Percentiles rank a stretch among this genome's conserved stretches.
phyloP scores from a whole-genome alignment of 179 eudicot species.

The Silene noctiflora region DNA sequence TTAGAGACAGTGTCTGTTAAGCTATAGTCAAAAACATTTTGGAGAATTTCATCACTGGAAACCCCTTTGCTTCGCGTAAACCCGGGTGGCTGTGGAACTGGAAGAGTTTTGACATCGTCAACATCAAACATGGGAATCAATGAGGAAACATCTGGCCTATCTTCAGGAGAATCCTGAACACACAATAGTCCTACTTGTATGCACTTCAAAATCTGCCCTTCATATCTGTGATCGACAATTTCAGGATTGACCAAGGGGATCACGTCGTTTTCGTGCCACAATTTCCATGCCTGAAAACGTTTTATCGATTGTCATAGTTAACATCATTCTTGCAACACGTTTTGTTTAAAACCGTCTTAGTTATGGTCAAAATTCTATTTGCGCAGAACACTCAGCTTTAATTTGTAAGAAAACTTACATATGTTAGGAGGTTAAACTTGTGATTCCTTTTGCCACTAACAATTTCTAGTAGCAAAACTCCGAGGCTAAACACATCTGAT shows the following conservation, averaged over 20 bases:
- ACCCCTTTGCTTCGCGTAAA: slow-evolving; percentile 23
- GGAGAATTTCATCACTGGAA: not conserved
- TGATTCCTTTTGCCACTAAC: slow-evolving; percentile 29
- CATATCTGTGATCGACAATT: slow-evolving; percentile 4
- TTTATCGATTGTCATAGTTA: not conserved
- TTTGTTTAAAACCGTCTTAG: no score
- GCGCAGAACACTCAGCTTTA: no score
- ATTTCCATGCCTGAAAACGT: slow-evolving; percentile 44
- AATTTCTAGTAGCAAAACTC: slow-evolving; percentile 32
- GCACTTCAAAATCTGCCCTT: slow-evolving; percentile 36
- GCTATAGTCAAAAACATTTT: not conserved
- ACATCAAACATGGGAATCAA: slow-evolving; percentile 40
- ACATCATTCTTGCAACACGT: not conserved
- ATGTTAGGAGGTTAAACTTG: slow-evolving; percentile 30
- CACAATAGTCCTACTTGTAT: slow-evolving; percentile 50
- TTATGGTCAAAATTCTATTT: no score
- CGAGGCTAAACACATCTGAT: slow-evolving; percentile 35
- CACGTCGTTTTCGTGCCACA: slow-evolving; percentile 39
- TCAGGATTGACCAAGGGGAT: slow-evolving; percentile 24
- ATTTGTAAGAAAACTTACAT: slow-evolving; percentile 27
- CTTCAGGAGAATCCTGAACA: slow-evolving; percentile 39
- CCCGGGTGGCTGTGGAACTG: slow-evolving; percentile 44
- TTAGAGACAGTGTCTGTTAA: not conserved
- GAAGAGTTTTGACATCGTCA: slow-evolving; percentile 31
- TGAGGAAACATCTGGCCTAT: slow-evolving; percentile 43